phyloP scores from a whole-genome alignment of 2,329 filamentous ascomycete genomes.

The Xylaria sp. region DNA sequence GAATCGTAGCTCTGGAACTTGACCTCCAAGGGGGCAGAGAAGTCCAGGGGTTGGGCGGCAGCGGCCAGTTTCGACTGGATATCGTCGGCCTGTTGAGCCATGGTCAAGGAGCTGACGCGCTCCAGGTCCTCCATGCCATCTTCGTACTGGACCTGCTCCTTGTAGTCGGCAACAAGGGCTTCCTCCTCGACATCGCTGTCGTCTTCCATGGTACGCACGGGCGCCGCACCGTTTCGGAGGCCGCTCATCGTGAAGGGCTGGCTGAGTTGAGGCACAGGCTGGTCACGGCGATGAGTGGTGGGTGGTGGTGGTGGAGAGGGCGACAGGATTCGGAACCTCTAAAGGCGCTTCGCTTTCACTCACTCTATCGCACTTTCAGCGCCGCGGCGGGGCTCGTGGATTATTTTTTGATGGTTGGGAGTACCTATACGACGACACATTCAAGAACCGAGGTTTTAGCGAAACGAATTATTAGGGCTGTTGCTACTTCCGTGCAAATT shows the following conservation, averaged over 20 bases:
- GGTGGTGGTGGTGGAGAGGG: slow-evolving; percentile 40
- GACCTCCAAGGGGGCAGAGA: slow-evolving; percentile 92
- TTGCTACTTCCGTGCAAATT: slow-evolving; percentile 9
- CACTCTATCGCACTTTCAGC: slow-evolving; percentile 20
- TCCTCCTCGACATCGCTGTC: slow-evolving; percentile 98
- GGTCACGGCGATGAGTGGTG: slow-evolving; percentile 30
- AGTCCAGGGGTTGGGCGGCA: slow-evolving; percentile 94
- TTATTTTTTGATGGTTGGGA: slow-evolving; percentile 44
- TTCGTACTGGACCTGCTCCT: slow-evolving; percentile 94
- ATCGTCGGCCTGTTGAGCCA: slow-evolving; percentile 83
- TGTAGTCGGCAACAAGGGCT: slow-evolving; percentile 93
- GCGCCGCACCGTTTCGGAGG: slow-evolving; percentile 70
- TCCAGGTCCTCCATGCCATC: slow-evolving; percentile 86
- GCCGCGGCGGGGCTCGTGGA: slow-evolving; percentile 44
- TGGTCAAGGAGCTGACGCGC: slow-evolving; percentile 74
- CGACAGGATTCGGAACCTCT: slow-evolving; percentile 34
- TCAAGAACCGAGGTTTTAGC: slow-evolving; percentile 49
- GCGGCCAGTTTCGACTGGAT: slow-evolving; percentile 92
- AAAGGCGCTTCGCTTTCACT: slow-evolving; percentile 31
- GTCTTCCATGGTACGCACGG: slow-evolving; percentile 72
- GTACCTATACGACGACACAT: slow-evolving; percentile 24
- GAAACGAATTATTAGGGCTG: slow-evolving; percentile 50
- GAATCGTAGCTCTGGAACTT: slow-evolving; percentile 99
- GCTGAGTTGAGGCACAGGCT: slow-evolving; percentile 20
- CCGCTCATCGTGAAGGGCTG: slow-evolving; percentile 63